These are phyloP conservation scores for Colletotrichum trifolii DNA, from an alignment of 2,329 filamentous ascomycete species.

Conservation along the genomic window DNA sequence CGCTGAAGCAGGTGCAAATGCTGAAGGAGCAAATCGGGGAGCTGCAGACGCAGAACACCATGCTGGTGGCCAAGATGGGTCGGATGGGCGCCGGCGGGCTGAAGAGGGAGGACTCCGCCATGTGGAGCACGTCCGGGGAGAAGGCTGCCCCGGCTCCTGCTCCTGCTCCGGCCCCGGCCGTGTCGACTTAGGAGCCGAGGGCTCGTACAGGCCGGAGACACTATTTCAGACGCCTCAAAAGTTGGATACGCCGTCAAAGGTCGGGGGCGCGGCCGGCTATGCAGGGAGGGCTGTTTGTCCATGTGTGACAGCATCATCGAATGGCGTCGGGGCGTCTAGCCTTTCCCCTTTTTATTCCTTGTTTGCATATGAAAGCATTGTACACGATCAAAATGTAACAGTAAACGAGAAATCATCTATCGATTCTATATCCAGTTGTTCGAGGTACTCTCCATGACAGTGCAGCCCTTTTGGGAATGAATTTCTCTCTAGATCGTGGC, in stretches of 20 bases:
- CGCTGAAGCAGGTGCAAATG: slow-evolving; percentile 63
- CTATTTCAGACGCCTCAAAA: no score
- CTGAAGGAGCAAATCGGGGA: slow-evolving; percentile 66
- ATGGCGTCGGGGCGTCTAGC: slow-evolving; percentile 29
- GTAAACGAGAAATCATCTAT: neutral
- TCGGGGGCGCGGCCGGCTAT: no score
- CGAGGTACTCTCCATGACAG: no score
- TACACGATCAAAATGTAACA: slow-evolving; percentile 5
- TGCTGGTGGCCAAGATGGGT: slow-evolving; percentile 65
- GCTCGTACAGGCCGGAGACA: no score
- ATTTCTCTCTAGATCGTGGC: neutral
- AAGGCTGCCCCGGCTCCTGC: slow-evolving; percentile 50
- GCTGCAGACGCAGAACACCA: slow-evolving; percentile 70
- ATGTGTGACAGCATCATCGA: neutral
- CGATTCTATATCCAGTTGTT: neutral
- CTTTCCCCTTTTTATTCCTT: neutral
- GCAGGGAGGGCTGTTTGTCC: no score
- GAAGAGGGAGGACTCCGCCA: slow-evolving; percentile 51
- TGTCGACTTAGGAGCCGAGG: slow-evolving; percentile 35
- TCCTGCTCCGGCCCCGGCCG: slow-evolving; percentile 45
- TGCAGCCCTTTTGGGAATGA: no score
- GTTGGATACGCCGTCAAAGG: no score
- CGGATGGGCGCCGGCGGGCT: slow-evolving; percentile 23
- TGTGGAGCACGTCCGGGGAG: slow-evolving; percentile 30
- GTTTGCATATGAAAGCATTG: slow-evolving; percentile 1